Evolutionary conservation across 164 flowering plant species (phyloP), one percentile per base, ranked within the genome.

Genomic region (Brasenia schreberi): DNA sequence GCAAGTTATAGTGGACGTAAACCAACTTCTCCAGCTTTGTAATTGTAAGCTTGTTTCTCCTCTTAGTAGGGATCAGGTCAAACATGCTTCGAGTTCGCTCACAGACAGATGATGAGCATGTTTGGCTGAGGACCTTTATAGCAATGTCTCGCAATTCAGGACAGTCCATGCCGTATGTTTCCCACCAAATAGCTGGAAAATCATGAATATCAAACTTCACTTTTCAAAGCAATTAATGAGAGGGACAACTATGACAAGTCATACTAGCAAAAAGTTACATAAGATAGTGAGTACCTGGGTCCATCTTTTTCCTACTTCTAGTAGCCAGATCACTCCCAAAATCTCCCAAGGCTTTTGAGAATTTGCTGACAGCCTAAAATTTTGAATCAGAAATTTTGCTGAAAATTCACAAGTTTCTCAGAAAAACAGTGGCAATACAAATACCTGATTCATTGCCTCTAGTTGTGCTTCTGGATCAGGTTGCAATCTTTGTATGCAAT

Each of bases 111-210:
- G 90, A 84, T 19, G 94, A 84, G 74, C 97, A 88, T 14, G 92
- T 82, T 76, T 90, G 97, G 73, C 92, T 86, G 73, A 90, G 72
- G 76, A 90, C 83, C 59, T 92, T 86, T 49, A 88, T 80, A 64
- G 94, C 90, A 68, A 90, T 82, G 33, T 83, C 72, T 67, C 85
- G 97, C 56, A 90, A 81, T 75, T 87, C 87, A 64, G 86, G 74
- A 77, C 93, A 86, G 74, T 83, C 81, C 73, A 91, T 87, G 69
- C 97, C 77, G 74, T 92, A 96, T 62, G 89, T 92, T 77, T 89
- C 90, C 98, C 98, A 92, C 98, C 98, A 92, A 53, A 89, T 84
- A 78, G 96, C 97, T 92, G 72, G 27, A 19, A 14, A 19, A 63
- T 1, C 23, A 7, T 42, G 39, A 60, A 17, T 17, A 19, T 19